Percentiles rank a stretch among this genome's conserved stretches.
Evolutionary conservation across 2,329 filamentous ascomycete genomes (phyloP).

Genomic region (Trichophyton equinum): DNA sequence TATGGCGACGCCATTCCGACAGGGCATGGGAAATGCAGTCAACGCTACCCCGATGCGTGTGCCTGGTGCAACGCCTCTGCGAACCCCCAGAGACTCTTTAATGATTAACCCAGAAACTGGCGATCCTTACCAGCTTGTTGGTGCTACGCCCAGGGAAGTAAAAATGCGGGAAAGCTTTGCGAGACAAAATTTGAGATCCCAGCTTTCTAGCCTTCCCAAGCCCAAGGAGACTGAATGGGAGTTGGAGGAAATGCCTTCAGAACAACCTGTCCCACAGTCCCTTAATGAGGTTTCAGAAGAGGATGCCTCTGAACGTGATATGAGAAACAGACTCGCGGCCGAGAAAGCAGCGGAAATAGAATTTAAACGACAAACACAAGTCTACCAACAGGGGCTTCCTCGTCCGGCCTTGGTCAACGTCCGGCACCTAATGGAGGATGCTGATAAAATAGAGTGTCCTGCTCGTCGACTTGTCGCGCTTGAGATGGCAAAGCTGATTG

Average conservation of each 20-base stretch:
- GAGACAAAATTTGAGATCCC: constrained; percentile 50
- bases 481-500: constrained; percentile 69
- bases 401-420: constrained; percentile 63
- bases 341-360: constrained; percentile 58
- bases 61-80: constrained; percentile 68
- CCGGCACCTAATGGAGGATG: constrained; percentile 51
- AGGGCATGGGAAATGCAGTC: constrained; percentile 45
- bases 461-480: constrained; percentile 57
- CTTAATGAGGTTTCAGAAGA: constrained; percentile 47
- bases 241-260: constrained; percentile 70
- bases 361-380: constrained; percentile 72
- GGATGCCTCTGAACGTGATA: constrained; percentile 62
- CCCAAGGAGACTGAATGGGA: constrained; percentile 94
- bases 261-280: constrained; percentile 49
- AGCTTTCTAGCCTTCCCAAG: constrained; percentile 69
- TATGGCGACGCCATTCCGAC: constrained; percentile 74
- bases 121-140: constrained; percentile 49
- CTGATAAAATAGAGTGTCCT: constrained; percentile 48
- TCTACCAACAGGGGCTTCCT: constrained; percentile 75
- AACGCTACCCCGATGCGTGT: constrained; percentile 54
- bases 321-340: constrained; percentile 47
- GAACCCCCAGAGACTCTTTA: constrained; percentile 79
- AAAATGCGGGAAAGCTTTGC: constrained; percentile 57
- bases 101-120: constrained; percentile 63
- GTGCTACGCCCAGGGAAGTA: constrained; percentile 65